phyloP scores from a whole-genome alignment of 306 rosid genomes.

The Ceratonia siliqua region DNA sequence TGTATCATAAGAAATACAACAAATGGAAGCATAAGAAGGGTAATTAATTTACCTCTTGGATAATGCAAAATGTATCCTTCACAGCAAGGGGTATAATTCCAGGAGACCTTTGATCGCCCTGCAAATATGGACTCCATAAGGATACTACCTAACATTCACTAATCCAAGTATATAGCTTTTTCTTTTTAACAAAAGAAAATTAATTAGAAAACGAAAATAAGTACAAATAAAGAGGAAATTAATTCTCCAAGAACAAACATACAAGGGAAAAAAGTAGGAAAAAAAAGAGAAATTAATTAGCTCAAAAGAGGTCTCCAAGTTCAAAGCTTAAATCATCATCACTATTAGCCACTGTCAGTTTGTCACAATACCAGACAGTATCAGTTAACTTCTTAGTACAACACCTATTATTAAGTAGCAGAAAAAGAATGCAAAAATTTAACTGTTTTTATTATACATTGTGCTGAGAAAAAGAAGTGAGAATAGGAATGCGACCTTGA shows the following conservation, averaged over 20 bases:
- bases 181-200: not conserved
- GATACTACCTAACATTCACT: slow-evolving; percentile 21
- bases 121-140: slow-evolving; percentile 43
- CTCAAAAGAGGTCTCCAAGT: not conserved
- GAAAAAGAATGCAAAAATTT: slow-evolving; percentile 17
- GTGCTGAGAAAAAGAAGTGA: slow-evolving; percentile 7
- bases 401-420: slow-evolving; percentile 14
- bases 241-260: not conserved
- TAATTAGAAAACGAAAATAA: not conserved
- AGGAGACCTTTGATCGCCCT: slow-evolving; percentile 99
- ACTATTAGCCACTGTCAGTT: slow-evolving; percentile 12
- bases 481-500: not conserved
- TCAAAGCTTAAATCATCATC: slow-evolving; percentile 16
- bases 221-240: not conserved
- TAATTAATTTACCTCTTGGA: slow-evolving; percentile 81
- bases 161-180: slow-evolving; percentile 22
- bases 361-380: slow-evolving; percentile 16
- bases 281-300: not conserved
- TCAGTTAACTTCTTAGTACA: slow-evolving; percentile 10
- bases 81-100: slow-evolving; percentile 98
- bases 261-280: not conserved
- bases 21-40: slow-evolving; percentile 24
- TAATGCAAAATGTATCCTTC: slow-evolving; percentile 97
- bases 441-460: not conserved
- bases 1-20: slow-evolving; percentile 32